These are phyloP conservation scores for Epithemia pelagica DNA, from an alignment of 108 stramenopile genomes.

Conservation along the genomic window DNA sequence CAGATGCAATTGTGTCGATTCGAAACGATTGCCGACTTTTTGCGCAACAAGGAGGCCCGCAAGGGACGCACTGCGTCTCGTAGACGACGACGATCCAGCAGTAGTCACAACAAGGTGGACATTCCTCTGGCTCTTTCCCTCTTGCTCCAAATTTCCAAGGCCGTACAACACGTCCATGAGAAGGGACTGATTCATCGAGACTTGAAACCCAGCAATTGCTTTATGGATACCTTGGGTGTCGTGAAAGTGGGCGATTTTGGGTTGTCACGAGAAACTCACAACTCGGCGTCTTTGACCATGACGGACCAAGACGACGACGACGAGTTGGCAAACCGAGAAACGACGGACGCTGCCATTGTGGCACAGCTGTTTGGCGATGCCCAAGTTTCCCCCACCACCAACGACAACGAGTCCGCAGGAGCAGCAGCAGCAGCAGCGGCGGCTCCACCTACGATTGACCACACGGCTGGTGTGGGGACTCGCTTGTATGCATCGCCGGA, in stretches of 20 bases:
- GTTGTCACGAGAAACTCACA: slow-evolving; percentile 56
- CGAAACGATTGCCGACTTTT: slow-evolving; percentile 81
- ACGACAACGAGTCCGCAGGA: too few species aligned
- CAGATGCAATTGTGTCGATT: slow-evolving; percentile 96
- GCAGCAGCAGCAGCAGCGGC: neutral
- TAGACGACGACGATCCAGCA: neutral
- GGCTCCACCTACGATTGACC: slow-evolving; percentile 24
- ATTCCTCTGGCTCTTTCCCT: slow-evolving; percentile 67
- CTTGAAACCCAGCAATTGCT: slow-evolving; percentile 84
- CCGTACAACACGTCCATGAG: slow-evolving; percentile 86
- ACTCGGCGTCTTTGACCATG: neutral
- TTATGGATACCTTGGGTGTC: slow-evolving; percentile 69
- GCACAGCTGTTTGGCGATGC: neutral
- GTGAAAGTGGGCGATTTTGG: slow-evolving; percentile 90
- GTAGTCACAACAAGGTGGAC: slow-evolving; percentile 32
- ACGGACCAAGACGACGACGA: neutral
- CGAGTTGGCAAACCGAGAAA: neutral
- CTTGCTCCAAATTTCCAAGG: slow-evolving; percentile 87
- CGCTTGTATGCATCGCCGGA: slow-evolving; percentile 90
- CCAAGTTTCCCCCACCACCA: neutral
- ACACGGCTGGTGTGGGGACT: slow-evolving; percentile 91
- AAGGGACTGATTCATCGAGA: slow-evolving; percentile 94
- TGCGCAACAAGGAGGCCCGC: slow-evolving; percentile 51
- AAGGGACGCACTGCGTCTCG: slow-evolving; percentile 24
- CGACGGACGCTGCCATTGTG: neutral